These are phyloP conservation scores for Tephrocybe sp. DNA, from an alignment of 768 basidiomycete species.

Conservation along the genomic window DNA sequence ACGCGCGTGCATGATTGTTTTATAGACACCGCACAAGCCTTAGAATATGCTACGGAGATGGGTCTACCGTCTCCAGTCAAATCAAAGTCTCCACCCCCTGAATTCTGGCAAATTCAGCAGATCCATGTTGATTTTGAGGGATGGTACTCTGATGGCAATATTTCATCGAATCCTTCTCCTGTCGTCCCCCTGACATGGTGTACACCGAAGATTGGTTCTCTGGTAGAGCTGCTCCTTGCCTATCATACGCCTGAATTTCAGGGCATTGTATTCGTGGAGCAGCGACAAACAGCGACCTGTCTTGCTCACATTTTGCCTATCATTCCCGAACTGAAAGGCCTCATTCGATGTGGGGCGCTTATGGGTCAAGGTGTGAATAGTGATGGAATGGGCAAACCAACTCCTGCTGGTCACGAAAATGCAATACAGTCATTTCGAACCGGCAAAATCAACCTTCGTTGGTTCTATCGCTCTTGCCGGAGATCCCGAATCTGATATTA, in stretches of 20 bases:
- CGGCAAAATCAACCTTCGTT: slow-evolving; percentile 67
- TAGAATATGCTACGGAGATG: slow-evolving; percentile 19
- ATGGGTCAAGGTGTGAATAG: slow-evolving; percentile 65
- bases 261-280: slow-evolving; percentile 85
- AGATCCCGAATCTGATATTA: not conserved
- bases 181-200: slow-evolving; percentile 61
- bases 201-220: slow-evolving; percentile 66
- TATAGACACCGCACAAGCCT: slow-evolving; percentile 10
- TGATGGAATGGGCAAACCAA: slow-evolving; percentile 40
- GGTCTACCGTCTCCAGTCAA: slow-evolving; percentile 16
- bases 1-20: slow-evolving; percentile 33
- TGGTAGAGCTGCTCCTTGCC: slow-evolving; percentile 60
- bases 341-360: slow-evolving; percentile 62
- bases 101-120: slow-evolving; percentile 32
- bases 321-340: slow-evolving; percentile 55
- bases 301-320: slow-evolving; percentile 64
- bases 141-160: slow-evolving; percentile 41
- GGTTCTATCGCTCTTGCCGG: slow-evolving; percentile 21
- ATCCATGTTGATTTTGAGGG: slow-evolving; percentile 47
- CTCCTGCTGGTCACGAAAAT: slow-evolving; percentile 50
- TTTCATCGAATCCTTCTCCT: slow-evolving; percentile 31
- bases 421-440: slow-evolving; percentile 66
- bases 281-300: slow-evolving; percentile 75
- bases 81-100: slow-evolving; percentile 31
- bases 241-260: slow-evolving; percentile 63